Conservation (phyloP, 495 filamentous ascomycete genomes). For the Aspergillus bertholletiae region DNA sequence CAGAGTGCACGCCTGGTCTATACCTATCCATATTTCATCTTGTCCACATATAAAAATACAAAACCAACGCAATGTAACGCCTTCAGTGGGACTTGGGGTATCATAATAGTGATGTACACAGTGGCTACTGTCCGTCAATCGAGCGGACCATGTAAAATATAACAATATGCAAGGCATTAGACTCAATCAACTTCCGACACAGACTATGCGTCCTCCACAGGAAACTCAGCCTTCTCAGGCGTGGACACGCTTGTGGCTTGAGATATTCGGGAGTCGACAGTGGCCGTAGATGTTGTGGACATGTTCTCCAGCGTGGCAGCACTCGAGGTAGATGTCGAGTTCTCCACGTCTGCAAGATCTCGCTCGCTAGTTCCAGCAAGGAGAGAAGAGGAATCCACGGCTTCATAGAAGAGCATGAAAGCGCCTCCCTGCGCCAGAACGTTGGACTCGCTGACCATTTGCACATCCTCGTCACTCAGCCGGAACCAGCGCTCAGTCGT, state of each 20-base stretch:
- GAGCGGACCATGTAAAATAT: neutral
- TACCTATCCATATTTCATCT: neutral
- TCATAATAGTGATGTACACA: slow-evolving; percentile 10
- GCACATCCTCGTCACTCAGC: slow-evolving; percentile 81
- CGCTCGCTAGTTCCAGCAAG: neutral
- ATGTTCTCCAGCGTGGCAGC: slow-evolving; percentile 25
- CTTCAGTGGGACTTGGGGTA: slow-evolving; percentile 15
- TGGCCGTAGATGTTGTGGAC: slow-evolving; percentile 29
- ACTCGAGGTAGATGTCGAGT: slow-evolving; percentile 20
- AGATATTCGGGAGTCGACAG: slow-evolving; percentile 29
- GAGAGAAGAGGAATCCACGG: slow-evolving; percentile 16
- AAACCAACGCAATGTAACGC: slow-evolving; percentile 9
- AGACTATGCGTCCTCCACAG: neutral
- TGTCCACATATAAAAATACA: neutral
- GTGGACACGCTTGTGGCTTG: slow-evolving; percentile 34
- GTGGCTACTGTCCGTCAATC: neutral
- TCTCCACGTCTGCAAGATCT: slow-evolving; percentile 8
- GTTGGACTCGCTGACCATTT: slow-evolving; percentile 63
- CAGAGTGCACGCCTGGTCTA: neutral
- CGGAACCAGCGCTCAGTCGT: slow-evolving; percentile 66
- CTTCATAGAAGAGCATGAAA: slow-evolving; percentile 97
- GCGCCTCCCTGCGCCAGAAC: slow-evolving; percentile 79
- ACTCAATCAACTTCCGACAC: slow-evolving; percentile 13
- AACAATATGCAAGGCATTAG: neutral
- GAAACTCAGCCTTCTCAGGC: slow-evolving; percentile 11